Conservation (phyloP, 2,329 filamentous ascomycete species). For the Cladophialophora immunda region DNA sequence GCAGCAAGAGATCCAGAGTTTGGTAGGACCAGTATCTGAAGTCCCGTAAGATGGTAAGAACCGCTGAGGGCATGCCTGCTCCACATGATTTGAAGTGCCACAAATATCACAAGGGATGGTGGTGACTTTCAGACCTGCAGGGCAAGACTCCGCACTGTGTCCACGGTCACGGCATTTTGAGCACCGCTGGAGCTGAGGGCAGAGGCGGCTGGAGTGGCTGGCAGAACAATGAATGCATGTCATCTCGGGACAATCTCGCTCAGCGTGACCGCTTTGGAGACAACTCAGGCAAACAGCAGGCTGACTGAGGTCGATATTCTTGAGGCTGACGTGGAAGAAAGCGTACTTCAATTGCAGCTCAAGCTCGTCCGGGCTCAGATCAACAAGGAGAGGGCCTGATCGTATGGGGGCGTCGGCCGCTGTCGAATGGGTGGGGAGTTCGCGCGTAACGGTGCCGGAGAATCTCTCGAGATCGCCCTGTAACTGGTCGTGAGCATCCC, state of each 20-base stretch:
- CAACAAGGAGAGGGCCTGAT: constrained; percentile 42
- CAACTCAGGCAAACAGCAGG: constrained; percentile 55
- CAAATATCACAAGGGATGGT: constrained; percentile 70
- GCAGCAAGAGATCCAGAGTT: constrained; percentile 55
- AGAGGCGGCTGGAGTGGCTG: constrained; percentile 51
- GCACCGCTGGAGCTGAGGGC: constrained; percentile 53
- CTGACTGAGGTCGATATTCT: constrained; percentile 51
- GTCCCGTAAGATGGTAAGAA: constrained; percentile 50
- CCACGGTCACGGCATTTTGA: constrained; percentile 70
- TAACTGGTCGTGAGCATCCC: constrained; percentile 25
- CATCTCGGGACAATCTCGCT: constrained; percentile 53
- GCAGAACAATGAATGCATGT: constrained; percentile 55
- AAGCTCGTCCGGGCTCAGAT: constrained; percentile 51
- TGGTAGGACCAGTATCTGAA: constrained; percentile 42
- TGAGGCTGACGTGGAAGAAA: constrained; percentile 50
- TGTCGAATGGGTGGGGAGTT: neutral
- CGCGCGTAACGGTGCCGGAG: neutral
- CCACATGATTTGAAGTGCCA: constrained; percentile 63
- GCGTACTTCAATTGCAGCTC: constrained; percentile 51
- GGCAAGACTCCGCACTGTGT: constrained; percentile 62
- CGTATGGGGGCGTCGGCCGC: neutral
- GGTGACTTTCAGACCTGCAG: constrained; percentile 67
- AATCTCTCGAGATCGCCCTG: constrained; percentile 24
- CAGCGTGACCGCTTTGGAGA: constrained; percentile 53
- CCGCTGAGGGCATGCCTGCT: constrained; percentile 66